These are phyloP conservation scores for Botrytis paeoniae DNA, from an alignment of 2,329 filamentous ascomycete species.

Conservation along the genomic window DNA sequence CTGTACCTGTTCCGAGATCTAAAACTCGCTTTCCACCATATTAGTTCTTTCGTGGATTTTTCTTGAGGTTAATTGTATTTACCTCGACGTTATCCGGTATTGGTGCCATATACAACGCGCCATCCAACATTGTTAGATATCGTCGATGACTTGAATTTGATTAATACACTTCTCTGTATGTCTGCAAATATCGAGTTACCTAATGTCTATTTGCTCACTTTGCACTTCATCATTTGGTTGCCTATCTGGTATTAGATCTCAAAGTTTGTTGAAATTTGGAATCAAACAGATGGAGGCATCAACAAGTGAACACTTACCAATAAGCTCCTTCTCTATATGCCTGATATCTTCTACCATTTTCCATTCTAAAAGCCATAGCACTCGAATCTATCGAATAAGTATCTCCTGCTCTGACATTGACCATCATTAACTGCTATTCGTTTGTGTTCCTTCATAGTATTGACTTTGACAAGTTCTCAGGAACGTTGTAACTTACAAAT, in stretches of 20 bases:
- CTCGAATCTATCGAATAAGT: conserved; percentile 39
- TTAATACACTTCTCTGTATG: not conserved
- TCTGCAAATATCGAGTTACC: conserved; percentile 13
- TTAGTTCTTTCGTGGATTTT: not conserved
- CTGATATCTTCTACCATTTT: conserved; percentile 51
- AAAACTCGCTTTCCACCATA: not conserved
- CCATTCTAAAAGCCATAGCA: conserved; percentile 36
- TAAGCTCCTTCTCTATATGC: conserved; percentile 44
- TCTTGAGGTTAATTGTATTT: not conserved
- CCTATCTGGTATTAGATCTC: conserved; percentile 23
- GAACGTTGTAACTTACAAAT: not conserved
- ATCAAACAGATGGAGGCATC: not conserved
- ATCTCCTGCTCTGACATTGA: conserved; percentile 22
- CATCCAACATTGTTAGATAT: conserved; percentile 30
- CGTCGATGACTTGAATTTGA: conserved; percentile 35
- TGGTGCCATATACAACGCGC: conserved; percentile 32
- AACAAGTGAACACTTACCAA: conserved; percentile 25
- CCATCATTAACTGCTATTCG: not conserved
- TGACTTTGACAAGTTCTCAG: not conserved
- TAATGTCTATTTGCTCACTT: conserved; percentile 34
- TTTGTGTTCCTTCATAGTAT: not conserved
- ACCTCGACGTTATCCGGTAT: conserved; percentile 35
- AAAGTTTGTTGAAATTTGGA: not conserved
- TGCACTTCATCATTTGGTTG: conserved; percentile 36
- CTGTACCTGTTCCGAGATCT: conserved; percentile 42